Percentiles rank a stretch among this genome's conserved stretches.
phyloP scores from a whole-genome alignment of 371 early-diverging fungal species.

The Rhizomucor miehei region DNA sequence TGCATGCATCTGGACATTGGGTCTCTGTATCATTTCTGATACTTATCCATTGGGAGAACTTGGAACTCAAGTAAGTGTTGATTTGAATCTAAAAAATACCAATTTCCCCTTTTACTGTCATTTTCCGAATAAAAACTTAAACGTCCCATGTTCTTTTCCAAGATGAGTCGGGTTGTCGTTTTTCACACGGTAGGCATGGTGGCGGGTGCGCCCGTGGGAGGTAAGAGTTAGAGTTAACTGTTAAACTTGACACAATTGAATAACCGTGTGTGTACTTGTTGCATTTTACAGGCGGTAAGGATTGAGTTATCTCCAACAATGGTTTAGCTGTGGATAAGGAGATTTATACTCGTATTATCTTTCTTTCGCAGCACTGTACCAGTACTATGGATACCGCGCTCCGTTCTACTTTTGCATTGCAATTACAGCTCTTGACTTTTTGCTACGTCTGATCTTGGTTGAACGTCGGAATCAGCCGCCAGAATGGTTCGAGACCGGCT shows the following conservation, averaged over 20 bases:
- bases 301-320: neutral
- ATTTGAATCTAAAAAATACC: too few species aligned
- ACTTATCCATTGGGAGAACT: conserved; percentile 44
- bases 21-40: conserved; percentile 53
- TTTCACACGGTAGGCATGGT: conserved; percentile 55
- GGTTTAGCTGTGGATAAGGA: neutral
- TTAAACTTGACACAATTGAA: neutral
- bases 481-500: conserved; percentile 20
- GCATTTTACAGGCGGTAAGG: neutral
- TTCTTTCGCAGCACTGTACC: conserved; percentile 36
- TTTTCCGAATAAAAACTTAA: too few species aligned
- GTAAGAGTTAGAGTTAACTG: neutral
- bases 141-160: neutral
- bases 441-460: conserved; percentile 35
- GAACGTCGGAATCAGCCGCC: conserved; percentile 28
- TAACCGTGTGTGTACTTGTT: neutral
- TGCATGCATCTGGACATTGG: conserved; percentile 55
- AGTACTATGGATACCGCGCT: conserved; percentile 50
- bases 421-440: conserved; percentile 47
- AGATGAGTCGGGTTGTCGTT: conserved; percentile 54
- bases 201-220: conserved; percentile 33
- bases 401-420: conserved; percentile 66
- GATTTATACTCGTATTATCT: neutral
- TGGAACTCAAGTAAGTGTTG: conserved; percentile 33
- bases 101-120: neutral